phyloP scores from a whole-genome alignment of 1,284 basidiomycete genomes.

The Naganishia sp. region DNA sequence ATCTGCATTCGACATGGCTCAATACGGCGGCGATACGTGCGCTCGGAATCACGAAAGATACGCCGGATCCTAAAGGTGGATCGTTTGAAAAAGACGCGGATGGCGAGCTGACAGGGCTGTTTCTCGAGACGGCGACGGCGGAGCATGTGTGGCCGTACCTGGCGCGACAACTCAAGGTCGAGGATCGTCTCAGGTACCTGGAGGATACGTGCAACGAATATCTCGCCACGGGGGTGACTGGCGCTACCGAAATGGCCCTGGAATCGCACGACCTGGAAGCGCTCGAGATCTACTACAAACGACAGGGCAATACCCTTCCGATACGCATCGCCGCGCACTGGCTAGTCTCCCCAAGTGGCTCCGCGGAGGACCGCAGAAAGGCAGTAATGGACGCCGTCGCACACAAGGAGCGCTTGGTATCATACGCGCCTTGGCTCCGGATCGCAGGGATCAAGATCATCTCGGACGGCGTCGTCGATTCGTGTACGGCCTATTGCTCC shows the following conservation, averaged over 20 bases:
- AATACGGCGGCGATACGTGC: slow-evolving; percentile 39
- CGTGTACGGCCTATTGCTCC: slow-evolving; percentile 42
- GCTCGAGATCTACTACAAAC: slow-evolving; percentile 36
- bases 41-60: slow-evolving; percentile 37
- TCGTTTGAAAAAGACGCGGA: slow-evolving; percentile 38
- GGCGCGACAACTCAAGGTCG: slow-evolving; percentile 31
- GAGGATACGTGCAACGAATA: slow-evolving; percentile 37
- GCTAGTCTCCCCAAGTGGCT: slow-evolving; percentile 36
- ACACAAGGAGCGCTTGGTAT: slow-evolving; percentile 35
- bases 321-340: slow-evolving; percentile 38
- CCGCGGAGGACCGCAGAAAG: slow-evolving; percentile 33
- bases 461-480: slow-evolving; percentile 42
- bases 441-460: slow-evolving; percentile 45
- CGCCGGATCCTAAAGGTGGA: slow-evolving; percentile 38
- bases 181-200: slow-evolving; percentile 33
- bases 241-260: slow-evolving; percentile 43
- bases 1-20: slow-evolving; percentile 42
- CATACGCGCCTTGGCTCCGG: slow-evolving; percentile 35
- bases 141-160: slow-evolving; percentile 42
- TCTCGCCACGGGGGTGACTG: slow-evolving; percentile 39
- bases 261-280: slow-evolving; percentile 38
- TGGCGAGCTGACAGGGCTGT: slow-evolving; percentile 38
- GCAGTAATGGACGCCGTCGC: slow-evolving; percentile 35
- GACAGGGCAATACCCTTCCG: slow-evolving; percentile 35
- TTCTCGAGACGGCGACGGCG: slow-evolving; percentile 38